phyloP scores from a whole-genome alignment of 2,329 filamentous ascomycete genomes.

The Beauveria bassiana region DNA sequence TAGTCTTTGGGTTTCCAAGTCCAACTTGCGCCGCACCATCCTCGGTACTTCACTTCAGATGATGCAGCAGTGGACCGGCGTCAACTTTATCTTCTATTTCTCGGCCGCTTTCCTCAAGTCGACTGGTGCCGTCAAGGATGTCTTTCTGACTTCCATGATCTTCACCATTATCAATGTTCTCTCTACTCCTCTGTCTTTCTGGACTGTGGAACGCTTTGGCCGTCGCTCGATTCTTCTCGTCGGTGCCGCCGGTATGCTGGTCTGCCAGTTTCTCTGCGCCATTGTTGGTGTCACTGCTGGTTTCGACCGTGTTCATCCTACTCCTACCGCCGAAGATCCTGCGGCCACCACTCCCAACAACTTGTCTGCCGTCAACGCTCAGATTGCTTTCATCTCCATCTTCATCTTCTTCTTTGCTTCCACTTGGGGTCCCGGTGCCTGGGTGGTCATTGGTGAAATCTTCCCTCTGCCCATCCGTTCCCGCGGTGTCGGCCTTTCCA shows the following conservation, averaged over 20 bases:
- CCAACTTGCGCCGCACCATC: slow-evolving; percentile 63
- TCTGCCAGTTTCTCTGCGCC: slow-evolving; percentile 81
- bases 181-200: slow-evolving; percentile 85
- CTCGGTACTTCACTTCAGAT: slow-evolving; percentile 68
- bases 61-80: slow-evolving; percentile 79
- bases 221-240: slow-evolving; percentile 72
- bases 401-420: slow-evolving; percentile 90
- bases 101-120: slow-evolving; percentile 78
- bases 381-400: slow-evolving; percentile 84
- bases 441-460: slow-evolving; percentile 82
- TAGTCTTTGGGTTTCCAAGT: slow-evolving; percentile 53
- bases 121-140: slow-evolving; percentile 66
- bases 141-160: slow-evolving; percentile 77
- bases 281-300: slow-evolving; percentile 62
- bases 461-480: slow-evolving; percentile 85
- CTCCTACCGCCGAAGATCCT: slow-evolving; percentile 33
- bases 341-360: slow-evolving; percentile 39
- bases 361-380: slow-evolving; percentile 52
- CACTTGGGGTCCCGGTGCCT: slow-evolving; percentile 78
- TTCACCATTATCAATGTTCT: slow-evolving; percentile 82
- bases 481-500: slow-evolving; percentile 78
- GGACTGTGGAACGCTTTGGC: slow-evolving; percentile 71
- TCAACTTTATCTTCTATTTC: slow-evolving; percentile 91
- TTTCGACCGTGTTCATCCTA: slow-evolving; percentile 39
- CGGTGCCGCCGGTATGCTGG: slow-evolving; percentile 73